phyloP scores from a whole-genome alignment of 2,329 filamentous ascomycete species.

The Cordyceps pruinosa region DNA sequence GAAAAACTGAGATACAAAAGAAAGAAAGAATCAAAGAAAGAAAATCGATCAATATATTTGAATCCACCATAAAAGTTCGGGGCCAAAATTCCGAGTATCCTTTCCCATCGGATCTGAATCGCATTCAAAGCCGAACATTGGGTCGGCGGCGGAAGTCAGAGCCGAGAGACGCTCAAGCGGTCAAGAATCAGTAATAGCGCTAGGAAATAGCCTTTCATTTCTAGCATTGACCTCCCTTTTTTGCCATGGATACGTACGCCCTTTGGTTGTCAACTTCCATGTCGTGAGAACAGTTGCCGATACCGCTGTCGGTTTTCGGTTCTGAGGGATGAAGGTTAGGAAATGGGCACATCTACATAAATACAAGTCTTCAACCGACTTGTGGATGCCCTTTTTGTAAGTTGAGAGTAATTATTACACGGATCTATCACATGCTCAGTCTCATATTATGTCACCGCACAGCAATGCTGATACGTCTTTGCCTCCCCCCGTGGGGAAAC shows the following conservation, averaged over 20 bases:
- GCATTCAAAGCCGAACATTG: slow-evolving; percentile 10
- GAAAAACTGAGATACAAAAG: not conserved
- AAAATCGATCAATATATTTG: not conserved
- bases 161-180: not conserved
- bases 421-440: not conserved
- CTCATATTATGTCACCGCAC: slow-evolving; percentile 15
- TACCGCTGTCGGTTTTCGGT: slow-evolving; percentile 7
- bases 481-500: not conserved
- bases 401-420: not conserved
- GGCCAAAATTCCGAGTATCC: not conserved
- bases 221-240: not conserved
- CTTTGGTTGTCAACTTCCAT: not conserved
- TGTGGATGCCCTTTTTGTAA: not conserved
- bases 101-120: not conserved
- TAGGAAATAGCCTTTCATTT: not conserved
- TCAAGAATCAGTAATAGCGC: not conserved
- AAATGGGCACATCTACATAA: not conserved
- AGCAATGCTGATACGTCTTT: slow-evolving; percentile 12
- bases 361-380: not conserved
- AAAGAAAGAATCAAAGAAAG: not conserved
- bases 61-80: not conserved
- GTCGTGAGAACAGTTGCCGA: not conserved
- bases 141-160: not conserved
- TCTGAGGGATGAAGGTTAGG: not conserved
- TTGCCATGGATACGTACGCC: slow-evolving; percentile 4